A percentile compares a stretch with the other conserved stretches of the same genome.
These are phyloP conservation scores for Thraustochytrium striatum DNA, from an alignment of 352 stramenopile species.

Conservation along the genomic window DNA sequence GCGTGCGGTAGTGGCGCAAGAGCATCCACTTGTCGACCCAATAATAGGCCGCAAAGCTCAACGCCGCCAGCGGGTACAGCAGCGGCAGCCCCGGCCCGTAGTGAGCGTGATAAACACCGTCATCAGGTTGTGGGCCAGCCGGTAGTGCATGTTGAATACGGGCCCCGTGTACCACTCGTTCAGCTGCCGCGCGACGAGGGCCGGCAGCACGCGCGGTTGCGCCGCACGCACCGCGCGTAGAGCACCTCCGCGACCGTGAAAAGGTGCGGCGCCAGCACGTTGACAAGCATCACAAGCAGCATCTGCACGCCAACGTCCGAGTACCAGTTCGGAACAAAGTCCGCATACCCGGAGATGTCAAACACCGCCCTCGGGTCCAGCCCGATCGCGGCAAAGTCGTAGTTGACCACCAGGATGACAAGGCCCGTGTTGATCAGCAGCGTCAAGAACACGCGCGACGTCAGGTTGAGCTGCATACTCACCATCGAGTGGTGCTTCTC, in stretches of 20 bases:
- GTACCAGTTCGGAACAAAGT: slow-evolving; percentile 58
- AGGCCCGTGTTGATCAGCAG: slow-evolving; percentile 64
- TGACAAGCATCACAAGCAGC: slow-evolving; percentile 63
- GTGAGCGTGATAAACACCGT: slow-evolving; percentile 66
- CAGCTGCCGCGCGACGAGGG: slow-evolving; percentile 58
- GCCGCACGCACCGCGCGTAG: background rate
- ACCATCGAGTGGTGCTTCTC: slow-evolving; percentile 61
- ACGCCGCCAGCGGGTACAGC: slow-evolving; percentile 60
- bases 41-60: slow-evolving; percentile 64
- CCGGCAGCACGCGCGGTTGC: background rate
- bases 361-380: slow-evolving; percentile 58
- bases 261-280: slow-evolving; percentile 60
- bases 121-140: slow-evolving; percentile 62
- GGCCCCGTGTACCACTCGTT: slow-evolving; percentile 60
- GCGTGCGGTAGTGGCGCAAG: slow-evolving; percentile 63
- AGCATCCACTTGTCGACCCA: slow-evolving; percentile 69
- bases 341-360: slow-evolving; percentile 57
- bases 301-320: slow-evolving; percentile 58
- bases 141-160: slow-evolving; percentile 59
- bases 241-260: slow-evolving; percentile 44
- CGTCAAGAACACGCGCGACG: slow-evolving; percentile 60
- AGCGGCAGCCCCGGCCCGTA: slow-evolving; percentile 64
- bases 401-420: slow-evolving; percentile 61
- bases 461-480: slow-evolving; percentile 58
- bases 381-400: slow-evolving; percentile 56